These are phyloP conservation scores for Aspergillus incahuasiensis DNA, from an alignment of 495 filamentous ascomycete genomes.

Conservation along the genomic window DNA sequence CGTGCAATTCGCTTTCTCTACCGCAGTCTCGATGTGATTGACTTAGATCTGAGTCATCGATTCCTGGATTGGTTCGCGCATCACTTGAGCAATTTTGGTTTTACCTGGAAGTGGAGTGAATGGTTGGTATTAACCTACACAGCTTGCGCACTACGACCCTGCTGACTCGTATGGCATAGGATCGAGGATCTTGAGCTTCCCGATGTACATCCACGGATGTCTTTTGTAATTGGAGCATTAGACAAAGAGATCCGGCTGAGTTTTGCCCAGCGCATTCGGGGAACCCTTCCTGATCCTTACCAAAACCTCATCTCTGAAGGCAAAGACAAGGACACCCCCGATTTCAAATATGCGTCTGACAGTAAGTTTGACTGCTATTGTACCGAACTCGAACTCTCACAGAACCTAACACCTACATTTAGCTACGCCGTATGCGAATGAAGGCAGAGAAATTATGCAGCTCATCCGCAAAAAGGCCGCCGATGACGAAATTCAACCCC, in stretches of 20 bases:
- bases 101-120: conserved; percentile 99
- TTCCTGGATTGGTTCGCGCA: conserved; percentile 98
- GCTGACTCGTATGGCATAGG: conserved; percentile 34
- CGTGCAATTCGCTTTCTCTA: conserved; percentile 92
- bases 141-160: background rate
- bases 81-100: conserved; percentile 97
- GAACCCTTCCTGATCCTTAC: conserved; percentile 83
- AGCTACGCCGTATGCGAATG: conserved; percentile 76
- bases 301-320: conserved; percentile 73
- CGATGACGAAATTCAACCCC: conserved; percentile 72
- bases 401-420: conserved; percentile 1
- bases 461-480: conserved; percentile 78
- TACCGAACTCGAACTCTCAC: background rate
- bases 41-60: conserved; percentile 78
- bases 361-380: conserved; percentile 50
- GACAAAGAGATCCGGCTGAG: conserved; percentile 97
- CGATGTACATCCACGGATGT: conserved; percentile 77
- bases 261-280: conserved; percentile 93
- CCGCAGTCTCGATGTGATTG: conserved; percentile 70
- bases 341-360: conserved; percentile 84
- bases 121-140: conserved; percentile 52
- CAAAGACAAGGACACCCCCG: conserved; percentile 89
- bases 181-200: conserved; percentile 77
- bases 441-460: conserved; percentile 72
- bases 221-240: conserved; percentile 82